These are phyloP conservation scores for Fusarium veterinarium DNA, from an alignment of 2,329 filamentous ascomycete genomes.

Conservation along the genomic window DNA sequence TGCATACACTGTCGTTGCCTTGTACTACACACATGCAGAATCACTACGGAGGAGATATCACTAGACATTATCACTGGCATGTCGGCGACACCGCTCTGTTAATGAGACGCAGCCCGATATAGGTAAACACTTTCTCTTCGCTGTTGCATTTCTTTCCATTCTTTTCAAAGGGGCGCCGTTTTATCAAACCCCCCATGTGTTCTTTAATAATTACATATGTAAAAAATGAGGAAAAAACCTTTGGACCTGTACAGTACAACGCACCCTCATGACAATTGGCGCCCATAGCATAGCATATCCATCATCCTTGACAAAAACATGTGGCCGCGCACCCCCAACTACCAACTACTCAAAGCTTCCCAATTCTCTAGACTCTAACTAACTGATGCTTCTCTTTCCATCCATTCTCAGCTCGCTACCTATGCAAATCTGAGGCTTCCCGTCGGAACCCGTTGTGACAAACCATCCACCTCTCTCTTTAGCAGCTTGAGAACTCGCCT, in stretches of 20 bases:
- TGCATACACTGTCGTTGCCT: slow-evolving; percentile 16
- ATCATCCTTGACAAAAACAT: slow-evolving; percentile 43
- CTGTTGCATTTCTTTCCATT: slow-evolving; percentile 37
- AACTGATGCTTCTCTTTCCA: background rate
- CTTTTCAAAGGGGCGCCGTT: slow-evolving; percentile 32
- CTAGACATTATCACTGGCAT: background rate
- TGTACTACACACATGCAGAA: background rate
- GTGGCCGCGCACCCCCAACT: slow-evolving; percentile 28
- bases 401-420: slow-evolving; percentile 28
- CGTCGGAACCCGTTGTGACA: slow-evolving; percentile 57
- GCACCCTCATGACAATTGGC: slow-evolving; percentile 45
- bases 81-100: slow-evolving; percentile 1
- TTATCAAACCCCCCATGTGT: slow-evolving; percentile 31
- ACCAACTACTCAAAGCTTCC: slow-evolving; percentile 32
- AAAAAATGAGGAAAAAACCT: slow-evolving; percentile 28
- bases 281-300: slow-evolving; percentile 47
- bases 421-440: slow-evolving; percentile 60
- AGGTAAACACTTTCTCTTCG: background rate
- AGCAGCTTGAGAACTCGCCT: slow-evolving; percentile 56
- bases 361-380: slow-evolving; percentile 17
- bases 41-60: background rate
- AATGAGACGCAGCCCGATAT: background rate
- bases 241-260: slow-evolving; percentile 46
- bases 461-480: slow-evolving; percentile 57
- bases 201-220: slow-evolving; percentile 46